Evolutionary conservation across 1,284 basidiomycete species (phyloP).

Genomic region (Meira nashicola): DNA sequence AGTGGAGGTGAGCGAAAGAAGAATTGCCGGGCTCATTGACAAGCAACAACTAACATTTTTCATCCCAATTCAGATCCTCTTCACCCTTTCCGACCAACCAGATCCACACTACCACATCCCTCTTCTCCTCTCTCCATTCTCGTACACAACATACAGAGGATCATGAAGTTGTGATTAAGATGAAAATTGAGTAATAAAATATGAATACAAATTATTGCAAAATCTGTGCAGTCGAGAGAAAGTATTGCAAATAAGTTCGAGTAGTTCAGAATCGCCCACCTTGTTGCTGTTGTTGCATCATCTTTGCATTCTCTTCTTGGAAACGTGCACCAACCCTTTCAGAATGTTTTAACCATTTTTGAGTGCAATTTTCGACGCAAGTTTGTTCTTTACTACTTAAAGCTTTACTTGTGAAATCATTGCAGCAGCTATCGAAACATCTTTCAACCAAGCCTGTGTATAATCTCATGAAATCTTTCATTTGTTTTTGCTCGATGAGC

Average conservation of each 20-base stretch:
- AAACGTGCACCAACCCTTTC: slow-evolving; percentile 89
- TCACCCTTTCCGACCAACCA: slow-evolving; percentile 28
- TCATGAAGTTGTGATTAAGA: slow-evolving; percentile 19
- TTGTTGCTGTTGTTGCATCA: slow-evolving; percentile 10
- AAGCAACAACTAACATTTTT: slow-evolving; percentile 43
- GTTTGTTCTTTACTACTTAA: slow-evolving; percentile 79
- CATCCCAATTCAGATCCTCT: slow-evolving; percentile 26
- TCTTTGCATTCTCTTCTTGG: slow-evolving; percentile 47
- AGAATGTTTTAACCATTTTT: slow-evolving; percentile 96
- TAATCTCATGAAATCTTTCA: slow-evolving; percentile 95
- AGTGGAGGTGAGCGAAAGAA: slow-evolving; percentile 75
- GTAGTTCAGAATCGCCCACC: background rate
- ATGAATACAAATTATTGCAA: too few relatives aligned
- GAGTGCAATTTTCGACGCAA: slow-evolving; percentile 64
- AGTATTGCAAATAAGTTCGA: too few relatives aligned
- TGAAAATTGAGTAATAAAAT: too few relatives aligned
- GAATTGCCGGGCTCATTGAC: slow-evolving; percentile 51
- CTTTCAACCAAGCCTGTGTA: slow-evolving; percentile 94
- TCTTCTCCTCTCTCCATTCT: slow-evolving; percentile 81
- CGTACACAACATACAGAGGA: slow-evolving; percentile 85
- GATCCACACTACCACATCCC: slow-evolving; percentile 77
- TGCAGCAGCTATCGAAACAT: slow-evolving; percentile 89
- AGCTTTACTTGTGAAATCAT: slow-evolving; percentile 93
- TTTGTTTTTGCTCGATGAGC: slow-evolving; percentile 61
- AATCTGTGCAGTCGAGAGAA: background rate